Conservation (phyloP, 2,329 filamentous ascomycete genomes). For the Botryotinia globosa region DNA sequence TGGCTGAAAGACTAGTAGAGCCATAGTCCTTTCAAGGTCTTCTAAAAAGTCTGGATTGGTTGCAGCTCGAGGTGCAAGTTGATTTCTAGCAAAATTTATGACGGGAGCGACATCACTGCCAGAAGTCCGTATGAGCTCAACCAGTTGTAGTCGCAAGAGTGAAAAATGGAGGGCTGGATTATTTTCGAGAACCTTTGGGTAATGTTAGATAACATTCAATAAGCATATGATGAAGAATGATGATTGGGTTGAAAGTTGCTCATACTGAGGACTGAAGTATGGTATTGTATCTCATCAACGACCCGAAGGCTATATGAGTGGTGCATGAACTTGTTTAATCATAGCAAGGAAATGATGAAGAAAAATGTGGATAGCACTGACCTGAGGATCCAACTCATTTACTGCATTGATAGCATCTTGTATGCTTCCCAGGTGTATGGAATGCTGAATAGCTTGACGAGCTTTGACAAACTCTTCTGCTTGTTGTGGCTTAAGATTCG, state of each 20-base stretch:
- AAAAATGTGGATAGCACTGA: conserved; percentile 49
- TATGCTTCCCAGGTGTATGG: conserved; percentile 83
- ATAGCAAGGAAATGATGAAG: conserved; percentile 52
- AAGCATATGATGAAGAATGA: conserved; percentile 18
- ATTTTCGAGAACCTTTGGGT: conserved; percentile 69
- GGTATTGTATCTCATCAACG: conserved; percentile 82
- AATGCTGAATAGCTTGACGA: conserved; percentile 78
- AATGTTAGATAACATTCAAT: conserved; percentile 24
- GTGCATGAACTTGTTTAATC: conserved; percentile 99
- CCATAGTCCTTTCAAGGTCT: conserved; percentile 90
- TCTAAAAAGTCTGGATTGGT: conserved; percentile 77
- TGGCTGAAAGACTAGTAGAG: conserved; percentile 82
- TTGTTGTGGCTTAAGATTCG: conserved; percentile 74
- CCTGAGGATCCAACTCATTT: conserved; percentile 88
- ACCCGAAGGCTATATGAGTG: conserved; percentile 91
- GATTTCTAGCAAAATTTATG: conserved; percentile 80
- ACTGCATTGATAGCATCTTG: conserved; percentile 80
- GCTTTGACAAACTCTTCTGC: conserved; percentile 71
- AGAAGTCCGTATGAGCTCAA: conserved; percentile 80
- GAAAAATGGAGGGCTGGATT: conserved; percentile 85
- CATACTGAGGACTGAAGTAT: conserved; percentile 86
- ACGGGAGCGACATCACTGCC: conserved; percentile 71
- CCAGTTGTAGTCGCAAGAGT: conserved; percentile 82
- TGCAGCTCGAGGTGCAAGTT: conserved; percentile 83
- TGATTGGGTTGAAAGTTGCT: conserved; percentile 45